Conservation (phyloP, 768 basidiomycete species). For the Pulveroboletus sp. region DNA sequence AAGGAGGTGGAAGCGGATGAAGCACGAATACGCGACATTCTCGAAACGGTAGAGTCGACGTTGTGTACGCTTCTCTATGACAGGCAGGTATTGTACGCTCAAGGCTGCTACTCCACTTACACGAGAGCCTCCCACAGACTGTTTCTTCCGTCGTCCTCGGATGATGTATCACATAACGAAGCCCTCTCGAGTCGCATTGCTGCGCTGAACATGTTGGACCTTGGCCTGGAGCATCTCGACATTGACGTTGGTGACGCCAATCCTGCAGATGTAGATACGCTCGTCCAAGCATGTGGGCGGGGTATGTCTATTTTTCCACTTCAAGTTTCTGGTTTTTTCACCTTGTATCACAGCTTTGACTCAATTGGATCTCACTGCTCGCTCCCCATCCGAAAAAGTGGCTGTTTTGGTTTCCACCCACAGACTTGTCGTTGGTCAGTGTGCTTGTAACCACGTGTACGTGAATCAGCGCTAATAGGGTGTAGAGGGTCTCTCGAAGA, state of each 20-base stretch:
- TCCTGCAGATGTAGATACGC: constrained; percentile 43
- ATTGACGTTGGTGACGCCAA: constrained; percentile 60
- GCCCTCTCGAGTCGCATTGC: constrained; percentile 85
- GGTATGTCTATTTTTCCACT: constrained; percentile 37
- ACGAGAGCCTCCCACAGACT: constrained; percentile 41
- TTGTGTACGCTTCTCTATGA: constrained; percentile 81
- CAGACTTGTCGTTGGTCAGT: constrained; percentile 74
- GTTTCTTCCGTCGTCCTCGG: constrained; percentile 69
- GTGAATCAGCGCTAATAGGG: neutral
- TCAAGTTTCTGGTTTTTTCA: constrained; percentile 25
- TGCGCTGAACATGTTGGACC: constrained; percentile 86
- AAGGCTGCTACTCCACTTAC: neutral
- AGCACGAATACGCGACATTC: constrained; percentile 48
- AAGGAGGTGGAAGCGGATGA: constrained; percentile 34
- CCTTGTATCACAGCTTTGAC: constrained; percentile 42
- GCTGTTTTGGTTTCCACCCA: constrained; percentile 79
- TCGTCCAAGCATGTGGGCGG: constrained; percentile 72
- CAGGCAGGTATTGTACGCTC: constrained; percentile 39
- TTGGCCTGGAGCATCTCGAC: constrained; percentile 85
- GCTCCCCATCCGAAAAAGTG: constrained; percentile 75
- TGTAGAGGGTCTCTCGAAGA: constrained; percentile 65
- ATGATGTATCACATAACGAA: constrained; percentile 85
- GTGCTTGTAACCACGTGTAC: neutral
- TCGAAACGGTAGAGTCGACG: constrained; percentile 71
- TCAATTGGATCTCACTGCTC: constrained; percentile 42